These are phyloP conservation scores for Huntiella moniliformis DNA, from an alignment of 2,329 filamentous ascomycete species.

Conservation along the genomic window DNA sequence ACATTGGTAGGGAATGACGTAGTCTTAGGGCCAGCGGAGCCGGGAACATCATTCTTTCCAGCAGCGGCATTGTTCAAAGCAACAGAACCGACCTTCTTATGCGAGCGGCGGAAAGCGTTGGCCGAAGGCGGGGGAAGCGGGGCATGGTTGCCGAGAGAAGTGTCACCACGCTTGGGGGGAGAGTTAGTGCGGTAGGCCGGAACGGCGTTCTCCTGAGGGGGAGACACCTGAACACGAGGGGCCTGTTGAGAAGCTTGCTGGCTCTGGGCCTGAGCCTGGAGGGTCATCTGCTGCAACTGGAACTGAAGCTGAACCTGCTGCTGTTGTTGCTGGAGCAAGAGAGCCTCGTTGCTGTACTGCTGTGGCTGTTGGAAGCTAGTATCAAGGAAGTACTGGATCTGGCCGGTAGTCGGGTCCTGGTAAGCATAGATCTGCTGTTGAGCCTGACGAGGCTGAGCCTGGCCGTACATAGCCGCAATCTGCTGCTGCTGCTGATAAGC, in stretches of 20 bases:
- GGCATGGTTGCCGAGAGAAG: constrained; percentile 40
- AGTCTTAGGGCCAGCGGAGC: constrained; percentile 55
- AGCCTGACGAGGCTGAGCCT: constrained; percentile 21
- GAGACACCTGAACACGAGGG: constrained; percentile 66
- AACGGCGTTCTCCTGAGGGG: constrained; percentile 44
- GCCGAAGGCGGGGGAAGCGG: constrained; percentile 75
- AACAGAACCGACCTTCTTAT: constrained; percentile 76
- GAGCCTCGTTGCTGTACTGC: constrained; percentile 14
- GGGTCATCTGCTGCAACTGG: constrained; percentile 24
- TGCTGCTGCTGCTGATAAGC: constrained; percentile 32
- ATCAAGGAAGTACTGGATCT: constrained; percentile 65
- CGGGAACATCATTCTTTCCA: constrained; percentile 21
- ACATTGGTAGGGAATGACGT: constrained; percentile 65
- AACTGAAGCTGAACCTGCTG: constrained; percentile 26
- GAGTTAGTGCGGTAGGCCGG: constrained; percentile 41
- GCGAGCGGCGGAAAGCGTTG: constrained; percentile 80
- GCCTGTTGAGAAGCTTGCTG: constrained; percentile 13
- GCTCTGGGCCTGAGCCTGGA: constrained; percentile 14
- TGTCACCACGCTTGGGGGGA: constrained; percentile 46
- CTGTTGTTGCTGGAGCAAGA: constrained; percentile 25
- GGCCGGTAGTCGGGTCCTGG: constrained; percentile 71
- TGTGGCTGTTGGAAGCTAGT: constrained; percentile 32
- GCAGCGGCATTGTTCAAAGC: constrained; percentile 30
- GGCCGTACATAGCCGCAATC: constrained; percentile 19
- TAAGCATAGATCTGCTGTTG: constrained; percentile 35